These are phyloP conservation scores for Forsythia viridissima DNA, from an alignment of 257 asterid genomes.

Conservation along the genomic window DNA sequence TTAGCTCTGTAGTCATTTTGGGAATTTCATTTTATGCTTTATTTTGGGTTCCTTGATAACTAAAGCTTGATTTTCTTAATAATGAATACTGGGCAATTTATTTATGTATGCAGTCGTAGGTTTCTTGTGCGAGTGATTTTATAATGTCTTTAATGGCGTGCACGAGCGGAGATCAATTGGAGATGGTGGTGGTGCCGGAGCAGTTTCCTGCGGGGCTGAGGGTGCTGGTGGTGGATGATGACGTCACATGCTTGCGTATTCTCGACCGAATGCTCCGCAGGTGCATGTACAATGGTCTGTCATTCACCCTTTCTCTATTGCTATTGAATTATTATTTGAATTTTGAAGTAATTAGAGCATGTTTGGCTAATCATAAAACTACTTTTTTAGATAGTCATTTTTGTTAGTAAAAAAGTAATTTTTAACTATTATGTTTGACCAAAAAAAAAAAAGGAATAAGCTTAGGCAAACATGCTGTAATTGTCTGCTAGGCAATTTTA, in stretches of 20 bases:
- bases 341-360: neutral
- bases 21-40: slow-evolving; percentile 1
- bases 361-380: neutral
- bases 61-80: neutral
- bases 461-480: neutral
- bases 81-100: neutral
- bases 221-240: slow-evolving; percentile 82
- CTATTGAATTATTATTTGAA: neutral
- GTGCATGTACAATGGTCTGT: slow-evolving; percentile 67
- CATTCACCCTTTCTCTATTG: neutral
- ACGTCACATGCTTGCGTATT: slow-evolving; percentile 57
- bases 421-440: neutral
- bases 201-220: slow-evolving; percentile 76
- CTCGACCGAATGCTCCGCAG: slow-evolving; percentile 76
- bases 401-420: too few species aligned
- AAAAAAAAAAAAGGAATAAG: too few species aligned
- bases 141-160: slow-evolving; percentile 34
- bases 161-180: slow-evolving; percentile 32
- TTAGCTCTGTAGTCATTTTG: slow-evolving; percentile 3
- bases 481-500: neutral
- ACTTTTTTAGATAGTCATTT: neutral
- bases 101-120: neutral
- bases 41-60: neutral
- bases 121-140: slow-evolving; percentile 19
- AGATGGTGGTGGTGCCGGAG: slow-evolving; percentile 45